Percentiles rank a stretch among this genome's conserved stretches.
These are phyloP conservation scores for Meyerozyma sp. DNA, from an alignment of 1,139 yeast species.

Conservation along the genomic window DNA sequence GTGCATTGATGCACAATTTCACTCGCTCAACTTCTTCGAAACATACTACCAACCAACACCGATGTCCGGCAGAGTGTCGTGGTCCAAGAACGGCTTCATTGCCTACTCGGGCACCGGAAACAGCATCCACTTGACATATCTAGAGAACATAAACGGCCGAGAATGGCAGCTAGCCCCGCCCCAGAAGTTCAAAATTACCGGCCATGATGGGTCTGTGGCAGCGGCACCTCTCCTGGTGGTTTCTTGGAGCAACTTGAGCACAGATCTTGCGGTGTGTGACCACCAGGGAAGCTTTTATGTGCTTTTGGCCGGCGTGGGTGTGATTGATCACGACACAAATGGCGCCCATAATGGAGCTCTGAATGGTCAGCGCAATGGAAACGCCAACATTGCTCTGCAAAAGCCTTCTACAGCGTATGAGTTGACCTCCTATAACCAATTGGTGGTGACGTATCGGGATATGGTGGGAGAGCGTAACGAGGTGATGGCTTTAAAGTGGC, in stretches of 20 bases:
- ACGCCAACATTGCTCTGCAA: background rate
- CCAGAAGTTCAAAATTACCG: conserved; percentile 31
- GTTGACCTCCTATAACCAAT: conserved; percentile 41
- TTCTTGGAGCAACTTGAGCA: conserved; percentile 47
- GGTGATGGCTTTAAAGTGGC: conserved; percentile 61
- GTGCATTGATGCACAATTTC: background rate
- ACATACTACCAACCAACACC: background rate
- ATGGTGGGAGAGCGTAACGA: conserved; percentile 18
- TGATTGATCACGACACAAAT: conserved; percentile 15
- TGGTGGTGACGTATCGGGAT: conserved; percentile 43
- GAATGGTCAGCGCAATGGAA: conserved; percentile 2
- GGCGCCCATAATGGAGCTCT: conserved; percentile 4
- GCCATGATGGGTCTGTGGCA: conserved; percentile 27
- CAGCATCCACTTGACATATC: conserved; percentile 49
- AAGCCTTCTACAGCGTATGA: conserved; percentile 31
- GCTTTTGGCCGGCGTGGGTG: conserved; percentile 40
- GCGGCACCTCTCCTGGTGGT: conserved; percentile 28
- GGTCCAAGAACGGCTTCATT: conserved; percentile 74
- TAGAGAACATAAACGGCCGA: conserved; percentile 60
- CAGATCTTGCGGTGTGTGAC: conserved; percentile 51
- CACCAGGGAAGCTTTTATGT: conserved; percentile 46
- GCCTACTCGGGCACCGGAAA: conserved; percentile 43
- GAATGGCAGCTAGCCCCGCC: conserved; percentile 63
- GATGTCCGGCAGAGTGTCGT: conserved; percentile 35
- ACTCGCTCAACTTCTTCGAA: background rate